phyloP scores from a whole-genome alignment of 441 rosid species.

The Theobroma grandiflorum region DNA sequence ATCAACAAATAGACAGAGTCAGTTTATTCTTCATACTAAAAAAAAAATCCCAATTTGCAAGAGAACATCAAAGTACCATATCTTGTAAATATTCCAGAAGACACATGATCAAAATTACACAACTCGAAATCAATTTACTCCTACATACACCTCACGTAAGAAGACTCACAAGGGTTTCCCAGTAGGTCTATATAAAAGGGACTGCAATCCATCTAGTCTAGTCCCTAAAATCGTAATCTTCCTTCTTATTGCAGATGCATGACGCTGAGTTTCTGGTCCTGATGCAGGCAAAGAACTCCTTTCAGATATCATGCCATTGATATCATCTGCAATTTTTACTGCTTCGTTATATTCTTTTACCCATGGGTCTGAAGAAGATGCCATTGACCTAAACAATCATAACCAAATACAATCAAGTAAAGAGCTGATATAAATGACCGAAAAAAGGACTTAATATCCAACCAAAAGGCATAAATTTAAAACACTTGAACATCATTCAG shows the following conservation, averaged over 20 bases:
- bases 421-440: slow-evolving; percentile 4
- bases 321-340: slow-evolving; percentile 78
- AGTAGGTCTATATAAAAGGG: slow-evolving; percentile 73
- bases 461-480: background rate
- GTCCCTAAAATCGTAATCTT: slow-evolving; percentile 90
- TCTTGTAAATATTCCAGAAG: background rate
- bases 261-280: slow-evolving; percentile 90
- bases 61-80: background rate
- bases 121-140: background rate
- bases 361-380: slow-evolving; percentile 82
- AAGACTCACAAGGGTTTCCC: slow-evolving; percentile 75
- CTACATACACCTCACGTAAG: slow-evolving; percentile 11
- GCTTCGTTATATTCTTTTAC: slow-evolving; percentile 88
- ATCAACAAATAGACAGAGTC: background rate
- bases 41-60: slow-evolving; percentile 12
- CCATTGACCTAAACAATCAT: slow-evolving; percentile 55
- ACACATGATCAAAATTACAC: background rate
- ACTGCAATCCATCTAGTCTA: slow-evolving; percentile 76
- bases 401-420: slow-evolving; percentile 1
- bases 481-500: slow-evolving; percentile 2
- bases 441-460: background rate
- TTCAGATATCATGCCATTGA: slow-evolving; percentile 83
- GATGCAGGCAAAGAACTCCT: slow-evolving; percentile 54
- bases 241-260: slow-evolving; percentile 83
- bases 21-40: background rate